Evolutionary conservation across 805 yeast genomes (phyloP).

Genomic region (Scheffersomyces coipomensis): DNA sequence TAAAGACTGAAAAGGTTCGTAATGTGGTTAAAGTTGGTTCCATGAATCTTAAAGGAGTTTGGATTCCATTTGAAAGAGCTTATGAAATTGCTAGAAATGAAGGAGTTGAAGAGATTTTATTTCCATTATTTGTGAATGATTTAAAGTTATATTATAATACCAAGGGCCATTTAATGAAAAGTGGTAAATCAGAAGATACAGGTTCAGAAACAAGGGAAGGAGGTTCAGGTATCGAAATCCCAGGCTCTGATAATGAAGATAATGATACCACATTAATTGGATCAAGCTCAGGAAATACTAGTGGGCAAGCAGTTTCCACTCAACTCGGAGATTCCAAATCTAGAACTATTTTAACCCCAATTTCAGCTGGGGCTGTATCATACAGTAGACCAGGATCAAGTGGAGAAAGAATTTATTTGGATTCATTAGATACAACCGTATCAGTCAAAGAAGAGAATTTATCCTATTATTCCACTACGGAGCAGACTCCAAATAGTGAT

Average conservation of each 20-base stretch:
- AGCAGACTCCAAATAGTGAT: not conserved
- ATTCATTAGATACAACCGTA: not conserved
- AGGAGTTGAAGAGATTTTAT: slow-evolving; percentile 30
- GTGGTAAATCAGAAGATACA: slow-evolving; percentile 8
- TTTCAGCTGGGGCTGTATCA: too few species aligned
- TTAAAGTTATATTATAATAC: slow-evolving; percentile 23
- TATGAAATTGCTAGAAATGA: slow-evolving; percentile 39
- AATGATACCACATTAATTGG: too few species aligned
- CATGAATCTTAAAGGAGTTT: slow-evolving; percentile 41
- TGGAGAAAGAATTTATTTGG: not conserved
- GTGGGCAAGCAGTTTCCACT: too few species aligned
- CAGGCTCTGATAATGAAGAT: not conserved
- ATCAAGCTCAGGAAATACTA: too few species aligned
- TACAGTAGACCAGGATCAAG: not conserved
- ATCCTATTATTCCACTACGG: not conserved
- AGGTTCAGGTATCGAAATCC: not conserved
- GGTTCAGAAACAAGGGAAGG: not conserved
- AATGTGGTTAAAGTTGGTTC: slow-evolving; percentile 34
- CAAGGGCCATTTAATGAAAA: slow-evolving; percentile 22
- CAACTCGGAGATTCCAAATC: too few species aligned
- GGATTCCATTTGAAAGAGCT: slow-evolving; percentile 42
- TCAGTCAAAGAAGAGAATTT: not conserved
- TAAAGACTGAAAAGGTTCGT: slow-evolving; percentile 31
- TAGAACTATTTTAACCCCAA: too few species aligned
- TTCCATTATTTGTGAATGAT: slow-evolving; percentile 33